Evolutionary conservation across 768 basidiomycete genomes (phyloP), one percentile per base, ranked within the genome.

Genomic region (Lactarius pseudohatsudake): DNA sequence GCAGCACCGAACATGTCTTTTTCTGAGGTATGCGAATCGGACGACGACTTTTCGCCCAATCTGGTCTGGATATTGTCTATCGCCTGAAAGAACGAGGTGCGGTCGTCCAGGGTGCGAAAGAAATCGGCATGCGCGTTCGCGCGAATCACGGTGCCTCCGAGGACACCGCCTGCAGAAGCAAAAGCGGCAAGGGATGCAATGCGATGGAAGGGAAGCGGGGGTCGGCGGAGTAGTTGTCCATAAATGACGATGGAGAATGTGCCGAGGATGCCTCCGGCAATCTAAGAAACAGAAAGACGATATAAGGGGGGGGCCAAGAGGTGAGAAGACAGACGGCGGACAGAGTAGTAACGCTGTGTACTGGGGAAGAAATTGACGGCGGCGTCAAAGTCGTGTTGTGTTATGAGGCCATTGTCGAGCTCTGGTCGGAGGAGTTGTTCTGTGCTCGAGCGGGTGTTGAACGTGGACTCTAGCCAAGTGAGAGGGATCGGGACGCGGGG

Each of bases 301-400:
- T 58, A 54, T 22, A 36, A 56, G 59, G 59, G 43, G 50, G 54
- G 3, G 61, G 61, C 13, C 13, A 50, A 58, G 47, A 58, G 26
- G 26, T 36, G 36, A 57, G 64, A 64, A 50, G 63, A 56, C 53
- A 67, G 68, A 16, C 70, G 57, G 70, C 82, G 78, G 59, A 83
- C 80, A 64, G 80, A 79, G 68, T 76, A 79, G 67, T 82, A 79
- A 38, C 79, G 74, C 77, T 82, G 70, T 77, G 72, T 70, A 45
- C 80, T 81, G 43, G 86, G 82, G 32, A 86, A 75, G 77, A 89
- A 90, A 32, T 72, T 72, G 64, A 79, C 72, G 4, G 87, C 83
- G 13, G 81, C 74, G 0, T 87, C 79, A 73, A 83, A 89, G 78
- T 90, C 88, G 62, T 80, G 81, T 22, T 70, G 72, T 5, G 81